Percentiles rank a stretch among this genome's conserved stretches.
phyloP scores from a whole-genome alignment of 169 alveolate genomes.

The Miamiensis avidus region DNA sequence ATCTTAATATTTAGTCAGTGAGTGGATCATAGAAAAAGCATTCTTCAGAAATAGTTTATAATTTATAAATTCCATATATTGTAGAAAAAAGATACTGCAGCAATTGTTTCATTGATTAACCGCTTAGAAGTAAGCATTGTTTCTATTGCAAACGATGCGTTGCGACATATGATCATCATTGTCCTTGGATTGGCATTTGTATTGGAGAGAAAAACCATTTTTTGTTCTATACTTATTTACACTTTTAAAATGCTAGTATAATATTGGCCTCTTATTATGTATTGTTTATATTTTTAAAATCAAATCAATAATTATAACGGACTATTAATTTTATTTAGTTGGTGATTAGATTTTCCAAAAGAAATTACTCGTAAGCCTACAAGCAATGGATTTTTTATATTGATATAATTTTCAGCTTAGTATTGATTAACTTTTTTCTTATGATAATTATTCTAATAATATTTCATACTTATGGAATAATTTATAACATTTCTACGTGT shows the following conservation, averaged over 20 bases:
- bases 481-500: background rate
- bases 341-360: too few relatives aligned
- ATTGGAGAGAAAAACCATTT: slow-evolving; percentile 54
- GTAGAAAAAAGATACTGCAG: slow-evolving; percentile 72
- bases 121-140: slow-evolving; percentile 87
- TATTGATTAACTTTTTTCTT: too few relatives aligned
- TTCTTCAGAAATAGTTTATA: too few relatives aligned
- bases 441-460: background rate
- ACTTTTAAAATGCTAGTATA: slow-evolving; percentile 11
- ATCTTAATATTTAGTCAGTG: too few relatives aligned
- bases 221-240: slow-evolving; percentile 18
- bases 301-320: too few relatives aligned
- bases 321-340: too few relatives aligned
- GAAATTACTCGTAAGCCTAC: too few relatives aligned
- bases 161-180: slow-evolving; percentile 90
- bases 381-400: too few relatives aligned
- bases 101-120: slow-evolving; percentile 77
- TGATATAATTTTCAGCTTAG: too few relatives aligned
- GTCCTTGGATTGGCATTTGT: slow-evolving; percentile 92
- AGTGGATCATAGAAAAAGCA: too few relatives aligned
- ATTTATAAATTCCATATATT: too few relatives aligned
- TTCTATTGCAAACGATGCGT: slow-evolving; percentile 84
- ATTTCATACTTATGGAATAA: background rate
- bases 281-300: too few relatives aligned
- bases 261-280: background rate